Conservation (phyloP, 2,329 filamentous ascomycete genomes). For the Xylogone sp. region DNA sequence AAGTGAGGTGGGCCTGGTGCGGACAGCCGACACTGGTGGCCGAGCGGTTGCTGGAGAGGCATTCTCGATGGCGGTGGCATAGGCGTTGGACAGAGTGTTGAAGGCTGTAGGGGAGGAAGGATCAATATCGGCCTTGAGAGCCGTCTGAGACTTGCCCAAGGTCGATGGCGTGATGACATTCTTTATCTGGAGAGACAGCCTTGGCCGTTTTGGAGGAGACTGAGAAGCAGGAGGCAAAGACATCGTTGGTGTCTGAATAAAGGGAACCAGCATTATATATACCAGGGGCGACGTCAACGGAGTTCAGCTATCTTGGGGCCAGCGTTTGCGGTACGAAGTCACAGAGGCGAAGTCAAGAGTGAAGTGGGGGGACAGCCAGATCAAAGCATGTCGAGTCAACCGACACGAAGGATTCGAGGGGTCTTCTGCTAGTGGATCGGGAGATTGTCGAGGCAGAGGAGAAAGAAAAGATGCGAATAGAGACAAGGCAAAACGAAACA, state of each 20-base stretch:
- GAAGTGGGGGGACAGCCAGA: not conserved
- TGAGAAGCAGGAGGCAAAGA: constrained; percentile 19
- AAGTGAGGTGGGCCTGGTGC: constrained; percentile 32
- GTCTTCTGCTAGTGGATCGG: not conserved
- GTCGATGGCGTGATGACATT: constrained; percentile 36
- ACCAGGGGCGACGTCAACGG: not conserved
- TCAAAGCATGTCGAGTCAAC: not conserved
- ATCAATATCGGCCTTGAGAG: constrained; percentile 42
- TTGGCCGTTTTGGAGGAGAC: constrained; percentile 37
- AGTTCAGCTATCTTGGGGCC: too few relatives aligned
- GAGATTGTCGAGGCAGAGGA: not conserved
- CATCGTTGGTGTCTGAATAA: constrained; percentile 21
- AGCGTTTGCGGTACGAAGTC: not conserved
- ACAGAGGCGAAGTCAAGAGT: not conserved
- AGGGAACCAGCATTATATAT: constrained; percentile 22
- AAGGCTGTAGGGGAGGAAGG: constrained; percentile 59
- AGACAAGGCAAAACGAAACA: not conserved
- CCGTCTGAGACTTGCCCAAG: constrained; percentile 37
- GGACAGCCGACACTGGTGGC: constrained; percentile 32
- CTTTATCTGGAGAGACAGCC: constrained; percentile 54
- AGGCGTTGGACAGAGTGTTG: constrained; percentile 64
- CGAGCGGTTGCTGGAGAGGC: constrained; percentile 43
- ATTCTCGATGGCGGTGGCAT: constrained; percentile 58
- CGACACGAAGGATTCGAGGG: not conserved
- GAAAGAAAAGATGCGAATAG: not conserved